Base-by-base conservation (phyloP, 805 yeast genomes). In the Candida fluviatilis region DNA sequence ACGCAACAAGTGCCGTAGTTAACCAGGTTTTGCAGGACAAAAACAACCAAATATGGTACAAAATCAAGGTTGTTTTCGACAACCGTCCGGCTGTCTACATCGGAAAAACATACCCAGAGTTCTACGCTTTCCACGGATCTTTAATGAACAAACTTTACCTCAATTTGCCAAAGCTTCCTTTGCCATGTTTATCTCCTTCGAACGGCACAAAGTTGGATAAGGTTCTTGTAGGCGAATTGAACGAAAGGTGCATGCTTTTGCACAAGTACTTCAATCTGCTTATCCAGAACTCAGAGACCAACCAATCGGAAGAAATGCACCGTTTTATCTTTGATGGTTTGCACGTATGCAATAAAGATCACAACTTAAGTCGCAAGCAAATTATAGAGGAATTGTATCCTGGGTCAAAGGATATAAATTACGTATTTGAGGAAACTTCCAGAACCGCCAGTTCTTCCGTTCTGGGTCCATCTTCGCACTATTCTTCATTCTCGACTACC, bases 101-200 rank as follows among this genome's bases (percentile, higher is more conserved):
- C 16, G 58, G 58, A 23, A 66, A 64, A 40, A 44, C 48, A 27
- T 65, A 66, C 43, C 62, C 63, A 37, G 69, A 66, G 29, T 64
- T 68, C 34, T 64, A 62, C 46, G 45, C 58, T 21, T 48, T 68
- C 30, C 69, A 65, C 39, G 26, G 48, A 7, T 31, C 35, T 1
- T 40, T 60, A 18, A 19, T 42, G 21, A 34, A 34, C 6, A 16
- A 11, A 38, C 13, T 30, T 33, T 26, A 41, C 32, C 38, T 28
- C 4, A 36, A 32, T 14, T 43, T 63, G 19, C 67, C 68, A 3
- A 50, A 48, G 31, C 46, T 63, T 15, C 70, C 70, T 0, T 50
- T 51, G 26, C 68, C 69, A 13, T 43, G 54, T 13, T 44, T 26
- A 26, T 26, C 29, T 12, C 29, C 29, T 5, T 26, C 15, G 5